Evolutionary conservation across 2,329 filamentous ascomycete genomes (phyloP).

Genomic region (Aspergillus versicolor): DNA sequence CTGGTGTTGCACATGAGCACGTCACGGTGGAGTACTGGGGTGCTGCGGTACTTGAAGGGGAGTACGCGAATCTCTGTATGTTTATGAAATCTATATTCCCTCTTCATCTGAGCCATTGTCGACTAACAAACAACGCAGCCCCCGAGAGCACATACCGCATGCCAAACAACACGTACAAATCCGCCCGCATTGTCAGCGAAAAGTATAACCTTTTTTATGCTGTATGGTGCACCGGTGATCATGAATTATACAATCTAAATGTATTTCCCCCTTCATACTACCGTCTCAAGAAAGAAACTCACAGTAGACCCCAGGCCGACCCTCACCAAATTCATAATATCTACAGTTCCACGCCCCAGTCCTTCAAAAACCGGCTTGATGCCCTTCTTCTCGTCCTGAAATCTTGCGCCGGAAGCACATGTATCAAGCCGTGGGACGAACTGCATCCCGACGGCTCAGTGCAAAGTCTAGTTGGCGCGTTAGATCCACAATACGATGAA

Average conservation of each 20-base stretch:
- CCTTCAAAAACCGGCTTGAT: slow-evolving; percentile 31
- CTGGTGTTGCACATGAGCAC: slow-evolving; percentile 45
- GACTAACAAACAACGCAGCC: neutral
- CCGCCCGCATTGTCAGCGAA: slow-evolving; percentile 34
- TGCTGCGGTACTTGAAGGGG: slow-evolving; percentile 16
- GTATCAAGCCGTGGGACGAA: slow-evolving; percentile 36
- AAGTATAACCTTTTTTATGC: slow-evolving; percentile 42
- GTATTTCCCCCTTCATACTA: slow-evolving; percentile 17
- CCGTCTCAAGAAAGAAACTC: neutral
- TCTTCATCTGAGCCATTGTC: neutral
- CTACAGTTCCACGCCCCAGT: slow-evolving; percentile 17
- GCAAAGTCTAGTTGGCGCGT: slow-evolving; percentile 30
- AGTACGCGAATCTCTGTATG: slow-evolving; percentile 27
- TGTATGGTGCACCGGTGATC: slow-evolving; percentile 43
- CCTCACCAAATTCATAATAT: slow-evolving; percentile 40
- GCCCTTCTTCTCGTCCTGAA: slow-evolving; percentile 40
- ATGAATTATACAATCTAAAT: slow-evolving; percentile 41
- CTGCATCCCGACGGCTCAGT: slow-evolving; percentile 34
- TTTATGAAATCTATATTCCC: neutral
- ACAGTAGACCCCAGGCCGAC: slow-evolving; percentile 26
- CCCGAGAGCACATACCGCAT: slow-evolving; percentile 7
- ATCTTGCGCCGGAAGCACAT: slow-evolving; percentile 36
- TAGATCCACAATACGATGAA: slow-evolving; percentile 28
- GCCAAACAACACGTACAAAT: slow-evolving; percentile 43
- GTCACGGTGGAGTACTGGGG: slow-evolving; percentile 61